Evolutionary conservation across 495 filamentous ascomycete species (phyloP).

Genomic region (Neurospora sp.): DNA sequence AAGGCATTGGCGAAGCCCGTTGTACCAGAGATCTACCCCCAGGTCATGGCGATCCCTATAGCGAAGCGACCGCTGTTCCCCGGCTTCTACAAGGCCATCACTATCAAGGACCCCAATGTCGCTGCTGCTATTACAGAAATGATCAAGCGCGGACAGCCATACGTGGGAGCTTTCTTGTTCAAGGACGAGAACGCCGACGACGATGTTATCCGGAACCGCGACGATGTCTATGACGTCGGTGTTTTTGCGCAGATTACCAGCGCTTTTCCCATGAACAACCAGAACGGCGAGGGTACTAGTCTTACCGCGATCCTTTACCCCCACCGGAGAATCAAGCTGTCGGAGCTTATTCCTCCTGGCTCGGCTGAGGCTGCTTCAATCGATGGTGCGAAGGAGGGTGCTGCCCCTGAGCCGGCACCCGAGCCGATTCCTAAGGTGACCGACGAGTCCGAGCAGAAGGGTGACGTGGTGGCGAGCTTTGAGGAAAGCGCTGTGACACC

Average conservation of each 20-base stretch:
- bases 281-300: conserved; percentile 60
- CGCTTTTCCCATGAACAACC: conserved; percentile 60
- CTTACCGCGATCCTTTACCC: conserved; percentile 92
- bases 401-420: conserved; percentile 37
- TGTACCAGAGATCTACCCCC: conserved; percentile 91
- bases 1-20: conserved; percentile 74
- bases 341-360: conserved; percentile 60
- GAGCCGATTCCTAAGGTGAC: conserved; percentile 43
- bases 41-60: conserved; percentile 98
- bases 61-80: conserved; percentile 90
- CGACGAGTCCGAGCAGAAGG: conserved; percentile 48
- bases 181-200: conserved; percentile 91
- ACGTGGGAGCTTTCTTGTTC: conserved; percentile 92
- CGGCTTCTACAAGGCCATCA: conserved; percentile 97
- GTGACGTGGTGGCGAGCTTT: conserved; percentile 94
- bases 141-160: conserved; percentile 96
- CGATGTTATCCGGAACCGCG: conserved; percentile 75
- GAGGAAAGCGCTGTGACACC: conserved; percentile 60
- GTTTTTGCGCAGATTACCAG: conserved; percentile 98
- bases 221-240: conserved; percentile 89
- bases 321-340: conserved; percentile 87
- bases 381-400: conserved; percentile 20
- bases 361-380: conserved; percentile 19
- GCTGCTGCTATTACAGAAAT: conserved; percentile 86
- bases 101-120: conserved; percentile 83